These are phyloP conservation scores for Fusarium palustre DNA, from an alignment of 2,329 filamentous ascomycete genomes.

Conservation along the genomic window DNA sequence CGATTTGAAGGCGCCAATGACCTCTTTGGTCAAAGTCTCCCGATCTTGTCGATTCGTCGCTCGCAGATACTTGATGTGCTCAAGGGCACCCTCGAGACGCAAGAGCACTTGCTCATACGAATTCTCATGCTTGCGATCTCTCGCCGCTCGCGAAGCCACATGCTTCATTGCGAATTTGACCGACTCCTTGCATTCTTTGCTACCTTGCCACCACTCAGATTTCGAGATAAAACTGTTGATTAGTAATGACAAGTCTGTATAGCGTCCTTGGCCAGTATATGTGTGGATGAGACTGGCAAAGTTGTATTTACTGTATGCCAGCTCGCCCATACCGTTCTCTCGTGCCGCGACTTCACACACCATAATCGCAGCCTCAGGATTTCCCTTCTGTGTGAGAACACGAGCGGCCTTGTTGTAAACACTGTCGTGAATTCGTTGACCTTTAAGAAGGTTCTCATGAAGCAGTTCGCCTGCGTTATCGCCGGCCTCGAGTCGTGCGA, in stretches of 20 bases:
- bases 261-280: conserved; percentile 50
- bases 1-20: conserved; percentile 38
- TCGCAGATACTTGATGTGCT: conserved; percentile 42
- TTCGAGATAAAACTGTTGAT: conserved; percentile 49
- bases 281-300: conserved; percentile 54
- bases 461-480: conserved; percentile 46
- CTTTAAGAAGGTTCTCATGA: conserved; percentile 44
- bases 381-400: conserved; percentile 47
- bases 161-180: conserved; percentile 55
- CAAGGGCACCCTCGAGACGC: conserved; percentile 33
- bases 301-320: conserved; percentile 54
- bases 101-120: conserved; percentile 45
- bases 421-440: conserved; percentile 51
- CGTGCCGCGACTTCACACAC: conserved; percentile 54
- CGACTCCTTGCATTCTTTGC: conserved; percentile 53
- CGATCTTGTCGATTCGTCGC: conserved; percentile 38
- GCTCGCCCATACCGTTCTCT: conserved; percentile 52
- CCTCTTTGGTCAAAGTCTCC: conserved; percentile 25
- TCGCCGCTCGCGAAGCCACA: conserved; percentile 45
- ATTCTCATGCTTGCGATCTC: conserved; percentile 4
- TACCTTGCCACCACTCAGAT: conserved; percentile 54
- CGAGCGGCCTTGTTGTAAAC: conserved; percentile 54
- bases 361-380: conserved; percentile 47
- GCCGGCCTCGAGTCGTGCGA: conserved; percentile 53
- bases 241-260: conserved; percentile 49